A percentile compares a stretch with the other conserved stretches of the same genome.
These are phyloP conservation scores for Sparassis latifolia DNA, from an alignment of 1,284 basidiomycete species.

Conservation along the genomic window DNA sequence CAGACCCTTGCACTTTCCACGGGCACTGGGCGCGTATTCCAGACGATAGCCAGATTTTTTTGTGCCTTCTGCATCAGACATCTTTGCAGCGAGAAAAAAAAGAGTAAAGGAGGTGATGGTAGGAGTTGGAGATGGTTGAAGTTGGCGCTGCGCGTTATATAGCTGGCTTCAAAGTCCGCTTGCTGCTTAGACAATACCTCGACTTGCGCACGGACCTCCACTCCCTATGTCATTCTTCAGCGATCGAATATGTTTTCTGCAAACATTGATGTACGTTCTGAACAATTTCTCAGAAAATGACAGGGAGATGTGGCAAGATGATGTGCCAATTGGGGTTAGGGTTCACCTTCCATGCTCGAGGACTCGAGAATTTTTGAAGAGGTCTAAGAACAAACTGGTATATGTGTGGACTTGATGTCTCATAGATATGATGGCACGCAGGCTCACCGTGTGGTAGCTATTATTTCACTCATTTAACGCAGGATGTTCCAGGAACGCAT, in stretches of 20 bases:
- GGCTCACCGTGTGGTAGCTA: too few species aligned
- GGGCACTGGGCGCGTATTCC: slow-evolving; percentile 61
- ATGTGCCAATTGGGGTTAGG: too few species aligned
- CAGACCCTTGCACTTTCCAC: slow-evolving; percentile 82
- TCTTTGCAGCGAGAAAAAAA: slow-evolving; percentile 24
- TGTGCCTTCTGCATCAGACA: slow-evolving; percentile 52
- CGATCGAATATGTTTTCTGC: background rate
- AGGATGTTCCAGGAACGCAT: too few species aligned
- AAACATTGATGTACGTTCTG: background rate
- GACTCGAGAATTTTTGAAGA: too few species aligned
- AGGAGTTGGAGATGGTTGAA: slow-evolving; percentile 9
- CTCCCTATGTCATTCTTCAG: background rate
- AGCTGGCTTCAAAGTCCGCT: slow-evolving; percentile 29
- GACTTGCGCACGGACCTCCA: slow-evolving; percentile 18
- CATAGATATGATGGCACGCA: too few species aligned
- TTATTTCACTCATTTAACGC: too few species aligned
- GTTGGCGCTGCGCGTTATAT: slow-evolving; percentile 17
- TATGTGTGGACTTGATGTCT: too few species aligned
- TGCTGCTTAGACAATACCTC: slow-evolving; percentile 16
- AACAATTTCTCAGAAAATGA: too few species aligned
- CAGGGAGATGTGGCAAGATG: too few species aligned
- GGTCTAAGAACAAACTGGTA: too few species aligned
- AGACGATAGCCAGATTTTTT: slow-evolving; percentile 66
- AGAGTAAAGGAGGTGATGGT: slow-evolving; percentile 16
- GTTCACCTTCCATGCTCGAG: too few species aligned